These are phyloP conservation scores for Phytophthora idaei DNA, from an alignment of 352 stramenopile genomes.

Conservation along the genomic window DNA sequence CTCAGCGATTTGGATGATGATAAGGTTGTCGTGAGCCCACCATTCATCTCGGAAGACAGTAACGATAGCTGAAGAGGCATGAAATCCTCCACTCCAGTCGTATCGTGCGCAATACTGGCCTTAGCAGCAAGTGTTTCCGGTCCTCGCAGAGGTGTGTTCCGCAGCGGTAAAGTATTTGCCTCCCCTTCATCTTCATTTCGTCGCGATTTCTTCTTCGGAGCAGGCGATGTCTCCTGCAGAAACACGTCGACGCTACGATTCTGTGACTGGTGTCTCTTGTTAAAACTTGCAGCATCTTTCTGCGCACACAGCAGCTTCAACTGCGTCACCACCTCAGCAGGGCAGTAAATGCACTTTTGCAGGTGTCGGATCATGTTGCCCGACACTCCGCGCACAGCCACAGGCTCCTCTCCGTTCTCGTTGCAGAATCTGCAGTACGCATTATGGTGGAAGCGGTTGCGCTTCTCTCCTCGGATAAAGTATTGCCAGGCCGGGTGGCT, in stretches of 20 bases:
- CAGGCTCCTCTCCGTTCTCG: constrained; percentile 54
- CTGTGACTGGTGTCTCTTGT: constrained; percentile 62
- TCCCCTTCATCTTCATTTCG: constrained; percentile 18
- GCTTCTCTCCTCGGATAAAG: constrained; percentile 78
- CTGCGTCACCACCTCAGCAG: constrained; percentile 67
- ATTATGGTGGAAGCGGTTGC: constrained; percentile 85
- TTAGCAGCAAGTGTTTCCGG: constrained; percentile 6
- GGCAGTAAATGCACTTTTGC: constrained; percentile 81
- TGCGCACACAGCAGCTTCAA: constrained; percentile 71
- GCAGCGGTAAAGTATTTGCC: constrained; percentile 1
- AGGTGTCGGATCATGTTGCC: constrained; percentile 87
- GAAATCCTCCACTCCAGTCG: constrained; percentile 43
- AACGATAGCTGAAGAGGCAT: constrained; percentile 53
- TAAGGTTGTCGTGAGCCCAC: constrained; percentile 10
- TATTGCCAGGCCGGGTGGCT: constrained; percentile 81
- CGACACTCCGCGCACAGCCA: constrained; percentile 67
- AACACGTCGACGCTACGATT: constrained; percentile 45
- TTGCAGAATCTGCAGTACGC: constrained; percentile 77
- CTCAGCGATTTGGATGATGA: constrained; percentile 20
- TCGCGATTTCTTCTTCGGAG: constrained; percentile 36
- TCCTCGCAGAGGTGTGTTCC: background rate
- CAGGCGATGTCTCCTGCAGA: constrained; percentile 34
- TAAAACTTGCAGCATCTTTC: constrained; percentile 75
- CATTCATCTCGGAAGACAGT: constrained; percentile 36
- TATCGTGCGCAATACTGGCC: constrained; percentile 11